phyloP scores from a whole-genome alignment of 2,329 filamentous ascomycete species.

The Aspergillus sp. region DNA sequence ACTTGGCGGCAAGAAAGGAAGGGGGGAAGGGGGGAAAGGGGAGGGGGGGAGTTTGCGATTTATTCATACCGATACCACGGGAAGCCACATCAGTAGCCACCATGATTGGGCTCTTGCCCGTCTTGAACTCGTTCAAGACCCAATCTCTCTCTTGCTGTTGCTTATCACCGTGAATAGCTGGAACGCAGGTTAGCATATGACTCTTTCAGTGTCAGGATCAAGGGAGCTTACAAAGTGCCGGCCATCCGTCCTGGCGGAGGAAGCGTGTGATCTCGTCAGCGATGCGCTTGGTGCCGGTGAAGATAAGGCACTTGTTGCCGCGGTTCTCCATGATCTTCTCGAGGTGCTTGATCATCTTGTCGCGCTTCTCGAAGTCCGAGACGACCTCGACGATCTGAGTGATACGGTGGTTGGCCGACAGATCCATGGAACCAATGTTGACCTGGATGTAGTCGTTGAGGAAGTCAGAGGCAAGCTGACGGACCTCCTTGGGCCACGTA shows the following conservation, averaged over 20 bases:
- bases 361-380: conserved; percentile 95
- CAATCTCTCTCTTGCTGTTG: conserved; percentile 99
- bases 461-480: conserved; percentile 86
- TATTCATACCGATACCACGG: conserved; percentile 99
- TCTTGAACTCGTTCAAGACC: conserved; percentile 99
- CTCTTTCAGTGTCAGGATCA: conserved; percentile 23
- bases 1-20: conserved; percentile 38
- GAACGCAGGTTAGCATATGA: conserved; percentile 39
- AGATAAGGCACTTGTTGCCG: conserved; percentile 92
- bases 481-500: conserved; percentile 98
- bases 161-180: conserved; percentile 98
- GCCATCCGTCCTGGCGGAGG: conserved; percentile 97
- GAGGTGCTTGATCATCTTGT: conserved; percentile 94
- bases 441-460: conserved; percentile 96
- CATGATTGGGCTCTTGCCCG: conserved; percentile 99
- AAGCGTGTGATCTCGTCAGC: conserved; percentile 97
- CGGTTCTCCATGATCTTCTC: conserved; percentile 98
- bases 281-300: conserved; percentile 83
- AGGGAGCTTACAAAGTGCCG: conserved; percentile 76
- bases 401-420: conserved; percentile 96
- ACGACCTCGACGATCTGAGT: conserved; percentile 97
- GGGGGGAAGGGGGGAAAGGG: conserved; percentile 30
- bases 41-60: conserved; percentile 53
- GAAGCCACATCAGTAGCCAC: conserved; percentile 99
- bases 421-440: conserved; percentile 94